Evolutionary conservation across 1,139 yeast genomes (phyloP).

Genomic region (Taphrina confusa): DNA sequence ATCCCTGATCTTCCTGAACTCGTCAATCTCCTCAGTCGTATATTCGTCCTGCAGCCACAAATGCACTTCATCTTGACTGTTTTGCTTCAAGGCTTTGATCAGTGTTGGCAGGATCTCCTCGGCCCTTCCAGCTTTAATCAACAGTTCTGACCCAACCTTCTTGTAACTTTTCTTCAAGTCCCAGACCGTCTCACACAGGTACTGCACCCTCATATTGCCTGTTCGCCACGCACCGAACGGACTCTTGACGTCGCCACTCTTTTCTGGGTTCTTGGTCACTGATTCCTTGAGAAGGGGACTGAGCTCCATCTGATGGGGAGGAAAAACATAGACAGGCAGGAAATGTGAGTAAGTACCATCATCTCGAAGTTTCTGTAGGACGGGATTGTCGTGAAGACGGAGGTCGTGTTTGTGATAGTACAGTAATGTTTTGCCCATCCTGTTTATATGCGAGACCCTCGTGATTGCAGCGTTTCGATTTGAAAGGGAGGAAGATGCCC

Average conservation of each 20-base stretch:
- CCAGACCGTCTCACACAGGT: constrained; percentile 31
- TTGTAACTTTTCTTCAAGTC: constrained; percentile 19
- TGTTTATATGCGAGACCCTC: constrained; percentile 3
- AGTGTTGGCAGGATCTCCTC: constrained; percentile 9
- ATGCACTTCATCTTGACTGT: constrained; percentile 4
- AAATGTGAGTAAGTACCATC: constrained; percentile 12
- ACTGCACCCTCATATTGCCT: constrained; percentile 22
- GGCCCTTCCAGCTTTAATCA: constrained; percentile 19
- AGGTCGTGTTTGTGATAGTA: constrained; percentile 30
- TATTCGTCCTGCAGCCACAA: constrained; percentile 31
- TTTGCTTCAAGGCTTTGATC: constrained; percentile 1
- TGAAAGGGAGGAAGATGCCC: too few relatives aligned
- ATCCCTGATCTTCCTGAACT: not conserved
- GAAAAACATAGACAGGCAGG: constrained; percentile 29
- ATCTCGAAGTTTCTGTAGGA: constrained; percentile 11
- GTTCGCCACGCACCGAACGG: constrained; percentile 25
- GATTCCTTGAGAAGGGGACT: constrained; percentile 17
- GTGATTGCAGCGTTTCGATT: too few relatives aligned
- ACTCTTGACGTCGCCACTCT: constrained; percentile 22
- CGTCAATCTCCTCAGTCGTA: constrained; percentile 21
- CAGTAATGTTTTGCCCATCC: constrained; percentile 25
- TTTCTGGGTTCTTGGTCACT: constrained; percentile 18
- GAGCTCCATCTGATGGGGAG: constrained; percentile 29
- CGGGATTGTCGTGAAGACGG: constrained; percentile 32
- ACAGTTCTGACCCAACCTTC: constrained; percentile 16